Base-by-base conservation (phyloP, 768 basidiomycete genomes). In the Cystofilobasidium macerans region DNA sequence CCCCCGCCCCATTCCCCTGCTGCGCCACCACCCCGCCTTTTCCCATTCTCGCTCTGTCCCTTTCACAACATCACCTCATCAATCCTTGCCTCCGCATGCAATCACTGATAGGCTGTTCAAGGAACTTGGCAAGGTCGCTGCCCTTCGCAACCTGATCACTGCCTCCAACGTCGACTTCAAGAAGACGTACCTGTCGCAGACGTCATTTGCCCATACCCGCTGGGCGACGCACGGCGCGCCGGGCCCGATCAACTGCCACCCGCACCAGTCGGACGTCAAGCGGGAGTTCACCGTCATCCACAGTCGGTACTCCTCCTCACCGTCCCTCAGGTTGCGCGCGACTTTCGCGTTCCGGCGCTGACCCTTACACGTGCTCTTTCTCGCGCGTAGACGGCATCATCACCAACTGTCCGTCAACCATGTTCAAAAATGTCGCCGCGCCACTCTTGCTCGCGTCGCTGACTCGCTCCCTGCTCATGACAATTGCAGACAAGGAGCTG, bases 201-300 rank as follows among this genome's bases (percentile, higher is more conserved):
- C 93, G 53, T 91, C 90, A 43, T 97, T 99, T 78, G 94, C 94
- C 16, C 95, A 99, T 79, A 99, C 95, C 16, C 89, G 95, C 70
- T 99, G 95, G 95, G 95, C 95, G 2, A 99, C 95, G 24, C 95
- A 99, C 75, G 95, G 95, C 42, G 83, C 85, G 24, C 93, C 92
- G 26, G 87, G 86, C 4, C 82, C 84, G 61, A 76, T 82, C 72
- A 99, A 99, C 78, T 98, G 94, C 79, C 95, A 99, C 77, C 95
- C 95, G 62, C 84, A 95, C 72, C 85, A 85, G 72, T 88, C 87
- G 20, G 91, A 94, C 72, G 78, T 82, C 30, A 80, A 76, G 62
- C 75, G 75, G 54, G 92, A 97, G 73, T 98, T 99, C 79, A 84
- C 85, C 66, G 78, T 98, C 71, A 93, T 99, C 32, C 95, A 99